Evolutionary conservation across 2,329 filamentous ascomycete genomes (phyloP), one percentile per base, ranked within the genome.

Genomic region (Trichoderma endophyticum): DNA sequence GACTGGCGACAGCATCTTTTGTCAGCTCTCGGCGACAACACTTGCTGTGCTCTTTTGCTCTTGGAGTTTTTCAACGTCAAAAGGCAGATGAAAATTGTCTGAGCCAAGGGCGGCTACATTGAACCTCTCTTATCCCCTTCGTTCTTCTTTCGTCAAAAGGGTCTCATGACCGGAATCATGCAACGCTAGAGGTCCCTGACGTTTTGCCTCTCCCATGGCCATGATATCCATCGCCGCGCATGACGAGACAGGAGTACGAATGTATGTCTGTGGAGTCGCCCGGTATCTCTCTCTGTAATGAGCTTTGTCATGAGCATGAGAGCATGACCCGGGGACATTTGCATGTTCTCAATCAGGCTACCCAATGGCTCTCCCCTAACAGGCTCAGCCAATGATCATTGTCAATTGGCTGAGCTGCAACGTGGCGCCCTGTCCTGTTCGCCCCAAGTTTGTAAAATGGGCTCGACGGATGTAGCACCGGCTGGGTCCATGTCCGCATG

Each of bases 111-210:
- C 32, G 26, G n/a, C 26, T 34, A 21, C n/a, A n/a, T 66, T n/a
- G n/a, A 15, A 12, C 34, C 34, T 43, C 15, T 68, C 28, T 30
- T 32, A 7, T 61, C 32, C n/a, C 28, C 15, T 70, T 18, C 34
- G 4, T 69, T 69, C 56, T 59, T 69, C 28, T 24, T 69, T 48
- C 34, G 43, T 48, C 59, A 59, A 43, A 63, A 73, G 77, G 77
- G 77, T 79, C 78, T 75, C 78, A 79, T 79, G 78, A 79, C 77
- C 78, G 73, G 72, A 21, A 73, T 71, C 72, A 76, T 76, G 74
- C 75, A 74, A 77, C 77, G 78, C 77, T 77, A 79, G 48, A 77
- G 70, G 72, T 36, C 61, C 70, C 71, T 72, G 61, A 74, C 48
- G 71, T 68, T 74, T 75, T 73, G 32, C 61, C 56, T 73, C 68